Conservation (phyloP, 2,329 filamentous ascomycete genomes). For the Fonsecaea monophora region DNA sequence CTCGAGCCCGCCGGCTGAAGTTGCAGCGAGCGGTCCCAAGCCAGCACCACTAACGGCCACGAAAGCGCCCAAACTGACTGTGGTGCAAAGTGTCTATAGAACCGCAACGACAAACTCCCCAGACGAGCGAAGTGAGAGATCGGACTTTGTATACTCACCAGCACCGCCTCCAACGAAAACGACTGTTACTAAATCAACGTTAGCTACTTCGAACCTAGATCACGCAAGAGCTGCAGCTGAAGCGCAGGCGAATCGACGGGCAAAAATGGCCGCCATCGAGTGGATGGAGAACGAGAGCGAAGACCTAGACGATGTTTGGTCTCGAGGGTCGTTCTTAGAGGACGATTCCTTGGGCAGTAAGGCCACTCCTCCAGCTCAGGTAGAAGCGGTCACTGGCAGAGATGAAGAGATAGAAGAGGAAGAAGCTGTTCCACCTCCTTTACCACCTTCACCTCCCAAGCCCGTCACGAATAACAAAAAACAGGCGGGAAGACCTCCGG, state of each 20-base stretch:
- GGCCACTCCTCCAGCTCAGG: neutral
- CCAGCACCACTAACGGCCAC: constrained; percentile 2
- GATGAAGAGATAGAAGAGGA: neutral
- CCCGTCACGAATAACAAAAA: neutral
- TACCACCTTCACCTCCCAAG: neutral
- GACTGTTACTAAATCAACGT: constrained; percentile 7
- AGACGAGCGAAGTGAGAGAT: constrained; percentile 5
- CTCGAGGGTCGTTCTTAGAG: constrained; percentile 27
- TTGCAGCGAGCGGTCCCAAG: constrained; percentile 10
- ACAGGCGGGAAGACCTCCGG: neutral
- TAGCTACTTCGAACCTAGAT: constrained; percentile 13
- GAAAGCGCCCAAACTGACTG: constrained; percentile 13
- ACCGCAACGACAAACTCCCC: neutral
- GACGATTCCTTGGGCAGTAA: constrained; percentile 3
- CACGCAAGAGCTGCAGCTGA: constrained; percentile 29
- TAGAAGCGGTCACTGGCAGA: neutral
- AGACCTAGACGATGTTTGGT: constrained; percentile 37
- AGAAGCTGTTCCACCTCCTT: neutral
- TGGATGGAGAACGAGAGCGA: constrained; percentile 42
- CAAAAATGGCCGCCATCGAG: constrained; percentile 45
- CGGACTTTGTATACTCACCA: constrained; percentile 10
- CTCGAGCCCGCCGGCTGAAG: constrained; percentile 19
- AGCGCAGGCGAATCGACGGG: constrained; percentile 44
- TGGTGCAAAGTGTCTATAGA: neutral
- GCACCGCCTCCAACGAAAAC: constrained; percentile 13